These are phyloP conservation scores for Staphylotrichum longicolle DNA, from an alignment of 495 filamentous ascomycete species.

Conservation along the genomic window DNA sequence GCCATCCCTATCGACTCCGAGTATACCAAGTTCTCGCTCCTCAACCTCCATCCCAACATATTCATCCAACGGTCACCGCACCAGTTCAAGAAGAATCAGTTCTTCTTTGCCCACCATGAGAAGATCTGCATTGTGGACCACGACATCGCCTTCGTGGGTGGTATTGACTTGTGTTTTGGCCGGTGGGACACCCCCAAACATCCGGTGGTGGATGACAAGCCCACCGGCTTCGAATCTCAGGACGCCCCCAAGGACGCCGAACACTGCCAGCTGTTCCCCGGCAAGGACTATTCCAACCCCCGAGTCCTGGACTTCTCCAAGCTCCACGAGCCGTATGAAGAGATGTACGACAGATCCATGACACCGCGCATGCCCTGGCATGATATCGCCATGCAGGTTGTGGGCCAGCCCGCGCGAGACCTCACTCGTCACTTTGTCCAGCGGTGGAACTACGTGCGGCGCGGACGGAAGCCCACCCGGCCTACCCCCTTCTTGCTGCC, in stretches of 20 bases:
- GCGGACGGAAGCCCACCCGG: constrained; percentile 87
- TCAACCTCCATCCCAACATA: constrained; percentile 93
- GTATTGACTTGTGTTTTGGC: constrained; percentile 96
- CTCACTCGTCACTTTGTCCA: constrained; percentile 98
- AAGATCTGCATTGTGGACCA: constrained; percentile 96
- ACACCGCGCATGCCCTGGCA: constrained; percentile 98
- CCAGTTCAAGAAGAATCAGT: constrained; percentile 98
- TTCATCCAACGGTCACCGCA: constrained; percentile 96
- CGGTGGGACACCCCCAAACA: constrained; percentile 97
- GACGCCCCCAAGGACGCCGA: constrained; percentile 80
- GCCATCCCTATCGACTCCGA: constrained; percentile 98
- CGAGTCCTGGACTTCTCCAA: constrained; percentile 92
- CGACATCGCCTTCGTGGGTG: constrained; percentile 91
- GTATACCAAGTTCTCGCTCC: constrained; percentile 95
- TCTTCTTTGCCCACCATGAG: constrained; percentile 99
- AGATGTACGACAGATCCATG: constrained; percentile 94
- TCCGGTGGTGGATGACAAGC: constrained; percentile 84
- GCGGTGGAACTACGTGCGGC: constrained; percentile 95
- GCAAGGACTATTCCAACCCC: constrained; percentile 98
- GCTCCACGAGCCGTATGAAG: constrained; percentile 91
- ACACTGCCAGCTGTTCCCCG: constrained; percentile 93
- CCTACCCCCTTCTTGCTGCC: constrained; percentile 92
- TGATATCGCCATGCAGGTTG: constrained; percentile 97
- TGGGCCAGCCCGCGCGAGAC: constrained; percentile 92
- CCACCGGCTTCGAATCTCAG: constrained; percentile 82